Conservation (phyloP, 805 yeast genomes). For the Teunomyces gatunensis region DNA sequence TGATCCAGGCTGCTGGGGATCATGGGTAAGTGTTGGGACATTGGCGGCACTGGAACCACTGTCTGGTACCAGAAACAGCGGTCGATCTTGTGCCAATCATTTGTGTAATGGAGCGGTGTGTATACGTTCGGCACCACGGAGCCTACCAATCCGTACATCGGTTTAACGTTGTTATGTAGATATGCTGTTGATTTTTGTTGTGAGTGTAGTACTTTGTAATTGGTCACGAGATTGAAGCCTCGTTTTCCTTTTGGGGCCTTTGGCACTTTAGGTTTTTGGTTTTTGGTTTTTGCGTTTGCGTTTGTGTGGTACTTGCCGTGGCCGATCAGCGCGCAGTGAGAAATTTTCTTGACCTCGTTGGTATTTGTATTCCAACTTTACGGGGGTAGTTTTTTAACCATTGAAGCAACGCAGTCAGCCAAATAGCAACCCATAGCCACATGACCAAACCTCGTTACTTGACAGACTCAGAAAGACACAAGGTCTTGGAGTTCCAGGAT, state of each 20-base stretch:
- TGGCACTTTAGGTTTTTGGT: too few relatives aligned
- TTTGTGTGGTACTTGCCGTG: too few relatives aligned
- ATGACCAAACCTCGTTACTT: constrained; percentile 64
- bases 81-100: not conserved
- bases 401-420: not conserved
- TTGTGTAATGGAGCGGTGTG: not conserved
- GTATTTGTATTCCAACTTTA: not conserved
- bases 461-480: constrained; percentile 78
- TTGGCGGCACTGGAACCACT: not conserved
- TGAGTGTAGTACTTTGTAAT: not conserved
- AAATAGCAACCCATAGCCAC: not conserved
- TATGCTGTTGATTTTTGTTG: too few relatives aligned
- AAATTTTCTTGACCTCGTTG: not conserved
- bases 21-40: not conserved
- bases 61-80: not conserved
- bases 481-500: constrained; percentile 88
- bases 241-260: too few relatives aligned
- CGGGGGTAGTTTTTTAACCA: not conserved
- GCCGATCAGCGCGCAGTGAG: not conserved
- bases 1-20: not conserved
- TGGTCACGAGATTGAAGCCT: constrained; percentile 1
- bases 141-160: not conserved
- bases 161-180: too few relatives aligned
- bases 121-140: not conserved
- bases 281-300: too few relatives aligned